Evolutionary conservation across 2,329 filamentous ascomycete species (phyloP).

Genomic region (Aspergillus felis): DNA sequence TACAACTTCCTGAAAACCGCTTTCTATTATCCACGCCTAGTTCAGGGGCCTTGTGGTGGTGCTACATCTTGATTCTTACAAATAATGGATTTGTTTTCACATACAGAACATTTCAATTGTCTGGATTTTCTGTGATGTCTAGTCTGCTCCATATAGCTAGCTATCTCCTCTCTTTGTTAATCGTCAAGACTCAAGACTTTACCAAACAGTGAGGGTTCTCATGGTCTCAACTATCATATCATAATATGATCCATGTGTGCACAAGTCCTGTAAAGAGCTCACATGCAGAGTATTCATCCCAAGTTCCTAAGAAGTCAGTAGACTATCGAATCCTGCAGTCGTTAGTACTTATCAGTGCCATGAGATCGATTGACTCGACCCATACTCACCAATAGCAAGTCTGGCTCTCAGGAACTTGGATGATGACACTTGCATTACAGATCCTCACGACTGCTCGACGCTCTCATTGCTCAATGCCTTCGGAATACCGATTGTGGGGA

Average conservation of each 20-base stretch:
- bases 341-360: background rate
- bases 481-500: background rate
- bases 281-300: background rate
- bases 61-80: no score
- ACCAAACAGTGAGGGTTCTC: no score
- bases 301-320: no score
- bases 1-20: background rate
- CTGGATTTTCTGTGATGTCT: no score
- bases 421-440: background rate
- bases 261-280: background rate
- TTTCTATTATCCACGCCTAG: background rate
- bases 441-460: no score
- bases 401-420: background rate
- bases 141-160: no score
- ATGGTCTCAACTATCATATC: background rate
- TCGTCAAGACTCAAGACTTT: no score
- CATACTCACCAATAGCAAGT: background rate
- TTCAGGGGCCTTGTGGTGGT: background rate
- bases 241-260: background rate
- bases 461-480: background rate
- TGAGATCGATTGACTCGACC: background rate
- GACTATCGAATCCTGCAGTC: background rate
- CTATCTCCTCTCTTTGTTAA: no score
- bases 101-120: no score
- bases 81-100: no score